These are phyloP conservation scores for Histomonas meleagridis DNA, from an alignment of 208 protist genomes.

Conservation along the genomic window DNA sequence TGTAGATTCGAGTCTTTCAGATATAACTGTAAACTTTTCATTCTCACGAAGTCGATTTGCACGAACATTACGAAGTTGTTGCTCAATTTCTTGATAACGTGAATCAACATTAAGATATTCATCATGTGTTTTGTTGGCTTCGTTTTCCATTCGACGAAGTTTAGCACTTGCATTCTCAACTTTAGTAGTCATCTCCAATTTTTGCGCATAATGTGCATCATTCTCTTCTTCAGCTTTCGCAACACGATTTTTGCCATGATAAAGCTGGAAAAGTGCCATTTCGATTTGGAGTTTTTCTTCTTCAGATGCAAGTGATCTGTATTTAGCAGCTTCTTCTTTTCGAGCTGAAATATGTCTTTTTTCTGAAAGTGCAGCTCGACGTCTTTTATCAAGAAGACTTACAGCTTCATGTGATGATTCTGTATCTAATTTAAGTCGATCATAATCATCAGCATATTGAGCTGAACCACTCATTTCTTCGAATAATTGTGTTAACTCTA, in stretches of 20 bases:
- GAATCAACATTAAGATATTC: not conserved
- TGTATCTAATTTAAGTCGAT: not conserved
- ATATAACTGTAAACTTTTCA: too few species aligned
- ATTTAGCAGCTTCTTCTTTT: not conserved
- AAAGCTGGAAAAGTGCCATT: not conserved
- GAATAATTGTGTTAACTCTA: not conserved
- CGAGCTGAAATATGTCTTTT: not conserved
- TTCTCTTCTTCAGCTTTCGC: not conserved
- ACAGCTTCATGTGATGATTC: constrained; percentile 25
- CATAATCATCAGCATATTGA: not conserved
- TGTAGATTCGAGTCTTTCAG: not conserved
- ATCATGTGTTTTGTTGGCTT: not conserved
- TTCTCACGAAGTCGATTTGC: not conserved
- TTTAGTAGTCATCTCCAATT: not conserved
- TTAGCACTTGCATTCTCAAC: not conserved
- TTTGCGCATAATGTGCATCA: not conserved
- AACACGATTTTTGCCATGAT: not conserved
- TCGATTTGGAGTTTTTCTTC: constrained; percentile 14
- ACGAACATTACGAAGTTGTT: not conserved
- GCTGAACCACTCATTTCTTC: not conserved
- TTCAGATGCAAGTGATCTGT: not conserved
- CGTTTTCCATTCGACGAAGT: not conserved
- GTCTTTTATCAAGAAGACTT: not conserved
- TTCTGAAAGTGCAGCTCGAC: not conserved
- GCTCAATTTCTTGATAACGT: not conserved